Base-by-base conservation (phyloP, 2,329 filamentous ascomycete genomes). In the Geosmithia morbida region DNA sequence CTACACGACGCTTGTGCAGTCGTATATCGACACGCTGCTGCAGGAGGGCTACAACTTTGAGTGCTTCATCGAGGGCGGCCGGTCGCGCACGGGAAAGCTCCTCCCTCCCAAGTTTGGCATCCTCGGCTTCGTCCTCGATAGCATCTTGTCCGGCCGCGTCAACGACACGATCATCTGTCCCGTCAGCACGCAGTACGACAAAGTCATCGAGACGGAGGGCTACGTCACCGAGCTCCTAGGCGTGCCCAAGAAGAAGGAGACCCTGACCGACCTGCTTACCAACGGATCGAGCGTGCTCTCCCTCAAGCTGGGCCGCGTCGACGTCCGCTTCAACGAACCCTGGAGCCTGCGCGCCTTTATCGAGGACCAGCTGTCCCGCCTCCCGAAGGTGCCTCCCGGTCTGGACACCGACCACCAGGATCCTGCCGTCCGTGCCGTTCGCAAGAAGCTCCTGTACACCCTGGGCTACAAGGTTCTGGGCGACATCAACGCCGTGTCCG, bases 161-260 rank as follows among this genome's bases (percentile, higher is more conserved):
- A 73, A 94, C 44, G 92, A 98, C 62, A 83, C 87, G 30, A 85
- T 96, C 41, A 87, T 98, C 46, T 95, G 90, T 55, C 92, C 92
- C 0, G 92, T 98, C 43, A 94, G 86, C 62, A 96, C 89, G 1
- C 92, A 98, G 61, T 98, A 98, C 60, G 92, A 98, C 70, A 98
- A 97, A 60, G 92, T 98, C 48, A 94, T 98, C 50, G 92, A 98
- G 63, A 95, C 94, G 1, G 88, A 95, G 63, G 92, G 88, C 5
- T 98, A 98, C 58, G 90, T 97, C 43, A 92, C 82, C 33, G 92
- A 98, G 62, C 75, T 98, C 2, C 74, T 98, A 1, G 92, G 92
- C 2, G 83, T 94, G 51, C 92, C 92, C 0, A 98, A 98, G 65
- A 87, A 87, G 57, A 94, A 95, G 60, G 92, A 98, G 60, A 96